phyloP scores from a whole-genome alignment of 1,284 basidiomycete genomes.

The Farysia itapuensis region DNA sequence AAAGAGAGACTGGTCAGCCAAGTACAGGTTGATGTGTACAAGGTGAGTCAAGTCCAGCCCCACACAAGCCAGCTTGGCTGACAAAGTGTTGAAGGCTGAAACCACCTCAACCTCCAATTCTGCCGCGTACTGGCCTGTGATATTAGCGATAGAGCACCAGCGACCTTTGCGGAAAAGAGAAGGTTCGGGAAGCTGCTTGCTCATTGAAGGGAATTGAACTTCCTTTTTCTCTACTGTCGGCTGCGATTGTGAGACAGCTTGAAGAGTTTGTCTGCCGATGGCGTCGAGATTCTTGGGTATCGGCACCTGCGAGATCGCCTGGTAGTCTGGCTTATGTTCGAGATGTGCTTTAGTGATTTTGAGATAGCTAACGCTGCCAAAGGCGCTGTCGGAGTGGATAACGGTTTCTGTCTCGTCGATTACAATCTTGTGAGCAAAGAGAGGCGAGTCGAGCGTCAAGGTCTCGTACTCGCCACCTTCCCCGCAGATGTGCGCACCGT shows the following conservation, averaged over 20 bases:
- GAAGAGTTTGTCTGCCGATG: constrained; percentile 18
- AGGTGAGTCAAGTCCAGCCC: constrained; percentile 63
- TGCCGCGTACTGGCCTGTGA: not conserved
- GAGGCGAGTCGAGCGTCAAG: constrained; percentile 82
- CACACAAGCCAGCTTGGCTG: constrained; percentile 2
- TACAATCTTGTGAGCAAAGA: constrained; percentile 78
- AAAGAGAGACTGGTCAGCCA: constrained; percentile 64
- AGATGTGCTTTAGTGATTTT: constrained; percentile 34
- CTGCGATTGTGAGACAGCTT: too few relatives aligned
- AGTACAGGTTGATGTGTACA: constrained; percentile 77
- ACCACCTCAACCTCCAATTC: constrained; percentile 13
- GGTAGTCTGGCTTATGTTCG: constrained; percentile 22
- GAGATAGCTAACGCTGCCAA: constrained; percentile 55
- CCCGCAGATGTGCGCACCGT: constrained; percentile 91
- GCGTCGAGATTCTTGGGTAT: constrained; percentile 31
- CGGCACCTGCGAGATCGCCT: not conserved
- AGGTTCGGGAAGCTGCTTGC: not conserved
- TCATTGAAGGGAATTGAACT: not conserved
- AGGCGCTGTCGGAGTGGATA: constrained; percentile 45
- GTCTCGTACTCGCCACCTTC: constrained; percentile 99
- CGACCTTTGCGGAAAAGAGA: not conserved
- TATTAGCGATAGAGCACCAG: not conserved
- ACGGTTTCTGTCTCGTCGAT: constrained; percentile 61
- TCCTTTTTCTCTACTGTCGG: too few relatives aligned
- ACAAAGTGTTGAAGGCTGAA: constrained; percentile 7